Conservation (phyloP, 192 early-diverging fungal species). For the Endogone sp. region DNA sequence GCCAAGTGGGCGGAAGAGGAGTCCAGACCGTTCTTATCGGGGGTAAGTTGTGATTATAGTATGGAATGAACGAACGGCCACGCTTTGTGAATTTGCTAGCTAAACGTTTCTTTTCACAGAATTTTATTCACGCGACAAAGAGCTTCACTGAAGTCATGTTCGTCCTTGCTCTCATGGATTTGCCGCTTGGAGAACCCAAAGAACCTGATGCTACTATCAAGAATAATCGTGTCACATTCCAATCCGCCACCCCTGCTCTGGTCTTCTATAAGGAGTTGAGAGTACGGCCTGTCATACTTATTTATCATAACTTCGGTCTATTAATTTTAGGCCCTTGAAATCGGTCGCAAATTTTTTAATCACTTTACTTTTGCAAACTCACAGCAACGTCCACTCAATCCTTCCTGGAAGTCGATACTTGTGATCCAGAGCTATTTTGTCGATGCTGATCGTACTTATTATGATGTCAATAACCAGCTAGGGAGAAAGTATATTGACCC, state of each 20-base stretch:
- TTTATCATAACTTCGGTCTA: too few relatives aligned
- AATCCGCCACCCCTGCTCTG: too few relatives aligned
- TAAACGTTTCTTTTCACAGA: too few relatives aligned
- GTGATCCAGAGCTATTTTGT: not conserved
- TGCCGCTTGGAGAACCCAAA: too few relatives aligned
- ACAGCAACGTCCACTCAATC: not conserved
- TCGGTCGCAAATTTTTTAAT: conserved; percentile 5
- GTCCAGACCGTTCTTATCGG: conserved; percentile 30
- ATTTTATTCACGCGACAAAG: too few relatives aligned
- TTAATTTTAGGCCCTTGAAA: too few relatives aligned
- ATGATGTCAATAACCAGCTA: not conserved
- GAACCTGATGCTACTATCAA: too few relatives aligned
- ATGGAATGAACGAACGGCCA: not conserved
- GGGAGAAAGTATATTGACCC: conserved; percentile 1
- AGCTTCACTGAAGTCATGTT: too few relatives aligned
- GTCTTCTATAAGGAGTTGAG: too few relatives aligned
- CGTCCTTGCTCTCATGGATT: too few relatives aligned
- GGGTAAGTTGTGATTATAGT: conserved; percentile 27
- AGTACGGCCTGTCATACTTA: too few relatives aligned
- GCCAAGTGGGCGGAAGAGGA: conserved; percentile 21
- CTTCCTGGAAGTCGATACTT: not conserved
- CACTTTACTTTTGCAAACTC: not conserved
- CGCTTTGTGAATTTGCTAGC: conserved; percentile 2
- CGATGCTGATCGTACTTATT: not conserved
- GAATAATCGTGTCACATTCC: too few relatives aligned